Conservation (phyloP, 768 basidiomycete genomes). For the Kwoniella shandongensis region DNA sequence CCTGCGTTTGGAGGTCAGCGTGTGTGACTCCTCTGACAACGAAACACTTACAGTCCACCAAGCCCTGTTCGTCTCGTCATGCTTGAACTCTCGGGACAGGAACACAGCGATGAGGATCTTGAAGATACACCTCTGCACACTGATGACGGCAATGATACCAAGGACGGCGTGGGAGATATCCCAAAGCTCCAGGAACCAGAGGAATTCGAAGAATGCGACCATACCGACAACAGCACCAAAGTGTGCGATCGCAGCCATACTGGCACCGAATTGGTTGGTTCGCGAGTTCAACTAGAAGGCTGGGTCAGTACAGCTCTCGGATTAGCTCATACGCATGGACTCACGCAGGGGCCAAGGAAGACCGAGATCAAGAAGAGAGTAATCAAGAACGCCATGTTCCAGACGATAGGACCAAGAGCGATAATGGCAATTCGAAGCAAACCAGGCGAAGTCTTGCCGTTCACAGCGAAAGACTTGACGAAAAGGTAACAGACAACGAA, state of each 20-base stretch:
- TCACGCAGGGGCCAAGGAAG: conserved; percentile 82
- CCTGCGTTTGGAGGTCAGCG: conserved; percentile 14
- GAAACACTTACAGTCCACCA: conserved; percentile 83
- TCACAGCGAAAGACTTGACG: conserved; percentile 54
- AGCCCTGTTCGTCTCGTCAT: conserved; percentile 95
- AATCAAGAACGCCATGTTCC: conserved; percentile 85
- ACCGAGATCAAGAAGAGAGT: conserved; percentile 85
- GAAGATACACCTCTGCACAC: conserved; percentile 85
- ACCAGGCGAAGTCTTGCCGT: conserved; percentile 69
- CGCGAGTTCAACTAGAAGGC: conserved; percentile 53
- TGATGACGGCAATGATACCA: conserved; percentile 83
- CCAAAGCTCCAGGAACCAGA: conserved; percentile 67
- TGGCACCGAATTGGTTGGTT: conserved; percentile 85
- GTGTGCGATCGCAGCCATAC: conserved; percentile 89
- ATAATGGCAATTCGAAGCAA: conserved; percentile 91
- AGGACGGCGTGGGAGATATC: conserved; percentile 87
- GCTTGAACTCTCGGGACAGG: conserved; percentile 96
- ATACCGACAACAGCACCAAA: conserved; percentile 71
- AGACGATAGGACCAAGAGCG: conserved; percentile 89
- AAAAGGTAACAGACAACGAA: conserved; percentile 84
- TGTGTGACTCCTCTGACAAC: background rate
- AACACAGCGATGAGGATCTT: conserved; percentile 92
- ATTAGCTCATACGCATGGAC: conserved; percentile 20
- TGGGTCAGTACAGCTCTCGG: conserved; percentile 5
- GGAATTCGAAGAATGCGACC: conserved; percentile 91